phyloP scores from a whole-genome alignment of 768 basidiomycete species.

The Crassisporium funariophilum region DNA sequence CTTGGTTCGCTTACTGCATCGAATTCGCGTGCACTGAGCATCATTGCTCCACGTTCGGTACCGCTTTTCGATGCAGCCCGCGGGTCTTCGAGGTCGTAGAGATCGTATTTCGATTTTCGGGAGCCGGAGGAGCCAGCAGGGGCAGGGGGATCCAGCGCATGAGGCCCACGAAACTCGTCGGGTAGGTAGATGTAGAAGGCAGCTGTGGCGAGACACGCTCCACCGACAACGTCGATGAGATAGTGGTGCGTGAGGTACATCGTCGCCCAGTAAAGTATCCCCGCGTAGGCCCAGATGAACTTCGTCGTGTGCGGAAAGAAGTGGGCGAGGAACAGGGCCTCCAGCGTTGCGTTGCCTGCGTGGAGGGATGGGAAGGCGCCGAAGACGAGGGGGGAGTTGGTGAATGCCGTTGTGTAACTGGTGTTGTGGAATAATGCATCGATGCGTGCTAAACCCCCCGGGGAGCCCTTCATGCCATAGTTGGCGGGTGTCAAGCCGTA shows the following conservation, averaged over 20 bases:
- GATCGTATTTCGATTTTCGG: conserved; percentile 66
- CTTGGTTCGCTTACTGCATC: conserved; percentile 51
- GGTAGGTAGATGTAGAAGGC: conserved; percentile 91
- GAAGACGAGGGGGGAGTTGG: conserved; percentile 89
- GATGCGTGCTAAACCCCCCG: conserved; percentile 91
- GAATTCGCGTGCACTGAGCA: conserved; percentile 52
- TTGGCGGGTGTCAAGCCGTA: conserved; percentile 95
- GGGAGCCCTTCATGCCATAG: conserved; percentile 89
- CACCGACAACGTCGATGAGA: conserved; percentile 95
- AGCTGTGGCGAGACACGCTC: conserved; percentile 85
- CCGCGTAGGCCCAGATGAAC: conserved; percentile 82
- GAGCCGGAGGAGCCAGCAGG: conserved; percentile 18
- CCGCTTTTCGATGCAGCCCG: conserved; percentile 29
- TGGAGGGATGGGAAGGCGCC: conserved; percentile 97
- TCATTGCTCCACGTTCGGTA: conserved; percentile 23
- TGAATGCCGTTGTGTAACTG: conserved; percentile 80
- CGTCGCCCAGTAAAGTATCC: conserved; percentile 93
- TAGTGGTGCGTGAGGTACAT: conserved; percentile 99
- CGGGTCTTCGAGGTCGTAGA: conserved; percentile 76
- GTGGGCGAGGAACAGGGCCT: conserved; percentile 90
- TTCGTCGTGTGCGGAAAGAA: conserved; percentile 81
- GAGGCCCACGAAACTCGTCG: conserved; percentile 65
- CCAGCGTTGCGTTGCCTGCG: conserved; percentile 86
- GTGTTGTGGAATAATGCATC: conserved; percentile 80
- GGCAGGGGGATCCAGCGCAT: conserved; percentile 52